A percentile compares a stretch with the other conserved stretches of the same genome.
Conservation (phyloP, 208 protist species). For the Acanthamoeba sp. region DNA sequence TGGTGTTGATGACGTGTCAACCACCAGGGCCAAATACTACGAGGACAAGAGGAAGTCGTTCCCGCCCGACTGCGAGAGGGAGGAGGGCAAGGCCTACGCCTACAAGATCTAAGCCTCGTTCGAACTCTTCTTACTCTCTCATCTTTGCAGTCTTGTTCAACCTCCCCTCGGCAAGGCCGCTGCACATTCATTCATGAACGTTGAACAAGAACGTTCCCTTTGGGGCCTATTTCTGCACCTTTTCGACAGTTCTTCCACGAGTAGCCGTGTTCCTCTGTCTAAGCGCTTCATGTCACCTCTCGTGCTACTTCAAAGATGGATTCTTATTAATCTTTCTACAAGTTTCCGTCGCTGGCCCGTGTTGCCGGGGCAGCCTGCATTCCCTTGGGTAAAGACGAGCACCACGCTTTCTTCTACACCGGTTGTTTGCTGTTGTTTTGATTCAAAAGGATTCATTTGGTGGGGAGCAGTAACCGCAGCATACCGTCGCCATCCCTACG, state of each 20-base stretch:
- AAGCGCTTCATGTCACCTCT: no score
- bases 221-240: no score
- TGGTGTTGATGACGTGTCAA: no score
- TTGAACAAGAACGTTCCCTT: no score
- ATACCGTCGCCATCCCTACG: background rate
- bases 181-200: background rate
- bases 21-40: slow-evolving; percentile 76
- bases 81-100: slow-evolving; percentile 69
- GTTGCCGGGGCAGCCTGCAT: background rate
- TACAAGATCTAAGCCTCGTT: slow-evolving; percentile 77
- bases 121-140: background rate
- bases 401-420: background rate
- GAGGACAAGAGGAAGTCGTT: slow-evolving; percentile 78
- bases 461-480: background rate
- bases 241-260: no score
- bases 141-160: background rate
- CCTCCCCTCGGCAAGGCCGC: no score
- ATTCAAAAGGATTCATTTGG: background rate
- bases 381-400: no score
- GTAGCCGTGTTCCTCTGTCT: no score
- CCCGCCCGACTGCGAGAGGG: slow-evolving; percentile 77
- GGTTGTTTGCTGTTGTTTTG: background rate
- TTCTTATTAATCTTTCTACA: background rate
- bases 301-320: no score
- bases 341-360: background rate